Evolutionary conservation across 306 rosid species (phyloP).

Genomic region (Erythrophleum fordii): DNA sequence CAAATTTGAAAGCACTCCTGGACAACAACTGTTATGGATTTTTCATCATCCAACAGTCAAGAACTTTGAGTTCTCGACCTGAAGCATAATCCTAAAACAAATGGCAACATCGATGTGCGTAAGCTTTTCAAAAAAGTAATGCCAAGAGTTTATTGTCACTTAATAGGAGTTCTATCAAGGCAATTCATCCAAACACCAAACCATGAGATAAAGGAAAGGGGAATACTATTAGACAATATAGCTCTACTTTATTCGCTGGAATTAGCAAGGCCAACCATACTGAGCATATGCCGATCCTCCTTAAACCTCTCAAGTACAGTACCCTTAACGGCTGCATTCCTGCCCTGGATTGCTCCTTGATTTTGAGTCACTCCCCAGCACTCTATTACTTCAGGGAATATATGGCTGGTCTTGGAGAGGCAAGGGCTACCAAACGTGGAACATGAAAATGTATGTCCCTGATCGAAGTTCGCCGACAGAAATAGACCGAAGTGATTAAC

Average conservation of each 20-base stretch:
- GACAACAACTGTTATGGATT: not conserved
- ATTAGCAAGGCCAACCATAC: conserved; percentile 93
- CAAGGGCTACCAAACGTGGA: conserved; percentile 89
- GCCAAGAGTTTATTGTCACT: not conserved
- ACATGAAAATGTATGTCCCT: conserved; percentile 80
- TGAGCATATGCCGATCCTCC: conserved; percentile 67
- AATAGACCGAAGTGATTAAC: conserved; percentile 82
- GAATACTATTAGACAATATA: not conserved
- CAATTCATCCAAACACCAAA: not conserved
- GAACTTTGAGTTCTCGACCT: not conserved
- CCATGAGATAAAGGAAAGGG: not conserved
- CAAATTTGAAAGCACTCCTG: not conserved
- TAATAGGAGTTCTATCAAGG: not conserved
- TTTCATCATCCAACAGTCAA: not conserved
- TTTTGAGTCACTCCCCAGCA: conserved; percentile 78
- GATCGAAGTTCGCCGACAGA: conserved; percentile 75
- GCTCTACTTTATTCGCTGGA: conserved; percentile 62
- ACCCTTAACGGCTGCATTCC: conserved; percentile 49
- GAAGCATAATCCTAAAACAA: not conserved
- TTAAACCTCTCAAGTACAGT: conserved; percentile 76
- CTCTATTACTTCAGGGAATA: conserved; percentile 83
- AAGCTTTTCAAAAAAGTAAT: not conserved
- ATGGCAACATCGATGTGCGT: not conserved
- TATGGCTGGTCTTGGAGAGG: conserved; percentile 70
- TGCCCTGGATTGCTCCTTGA: conserved; percentile 49